Conservation (phyloP, 129 eudicot species). For the Flaveria bidentis region DNA sequence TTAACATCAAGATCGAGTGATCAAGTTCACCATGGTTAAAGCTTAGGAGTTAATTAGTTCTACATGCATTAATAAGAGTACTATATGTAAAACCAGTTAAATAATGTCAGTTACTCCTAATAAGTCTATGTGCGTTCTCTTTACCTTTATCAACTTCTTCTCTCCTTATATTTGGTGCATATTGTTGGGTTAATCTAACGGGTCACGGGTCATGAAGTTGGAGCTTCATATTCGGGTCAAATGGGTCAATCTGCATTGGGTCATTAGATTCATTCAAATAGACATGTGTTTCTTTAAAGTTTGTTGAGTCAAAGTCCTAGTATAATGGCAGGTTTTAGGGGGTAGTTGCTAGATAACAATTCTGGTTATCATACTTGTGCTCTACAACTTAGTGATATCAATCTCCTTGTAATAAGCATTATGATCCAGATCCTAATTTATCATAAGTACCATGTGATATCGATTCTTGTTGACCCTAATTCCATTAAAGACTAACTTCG, state of each 20-base stretch:
- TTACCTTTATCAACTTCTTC: neutral
- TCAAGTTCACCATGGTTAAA: neutral
- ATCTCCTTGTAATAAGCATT: conserved; percentile 1
- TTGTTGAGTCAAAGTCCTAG: too few relatives aligned
- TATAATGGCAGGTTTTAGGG: too few relatives aligned
- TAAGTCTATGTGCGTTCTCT: neutral
- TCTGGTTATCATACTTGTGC: neutral
- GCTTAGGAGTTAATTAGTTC: neutral
- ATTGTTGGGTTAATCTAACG: too few relatives aligned
- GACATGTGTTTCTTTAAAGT: too few relatives aligned
- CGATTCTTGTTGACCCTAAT: too few relatives aligned
- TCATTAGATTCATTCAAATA: too few relatives aligned
- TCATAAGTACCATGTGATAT: neutral
- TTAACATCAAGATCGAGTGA: neutral
- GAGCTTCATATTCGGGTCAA: too few relatives aligned
- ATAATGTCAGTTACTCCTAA: neutral
- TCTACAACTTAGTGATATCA: neutral
- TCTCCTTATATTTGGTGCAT: neutral
- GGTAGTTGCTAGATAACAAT: neutral
- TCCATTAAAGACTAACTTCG: too few relatives aligned
- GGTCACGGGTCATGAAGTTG: too few relatives aligned
- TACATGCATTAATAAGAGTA: neutral
- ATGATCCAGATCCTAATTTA: neutral
- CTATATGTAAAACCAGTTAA: neutral
- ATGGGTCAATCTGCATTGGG: too few relatives aligned